Evolutionary conservation across 169 alveolate genomes (phyloP).

Genomic region (Eimeria praecox): DNA sequence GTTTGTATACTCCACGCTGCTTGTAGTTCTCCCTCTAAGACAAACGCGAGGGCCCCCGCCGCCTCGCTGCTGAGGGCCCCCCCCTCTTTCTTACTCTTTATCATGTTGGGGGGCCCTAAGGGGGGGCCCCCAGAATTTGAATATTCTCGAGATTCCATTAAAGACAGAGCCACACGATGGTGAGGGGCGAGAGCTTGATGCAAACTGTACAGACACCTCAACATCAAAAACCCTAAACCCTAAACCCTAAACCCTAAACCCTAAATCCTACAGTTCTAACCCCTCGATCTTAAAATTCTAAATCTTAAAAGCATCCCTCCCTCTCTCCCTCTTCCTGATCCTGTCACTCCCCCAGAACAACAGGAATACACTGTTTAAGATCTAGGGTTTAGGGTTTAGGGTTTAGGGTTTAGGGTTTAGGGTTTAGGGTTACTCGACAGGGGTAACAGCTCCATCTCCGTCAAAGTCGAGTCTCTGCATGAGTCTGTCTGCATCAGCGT

Average conservation of each 20-base stretch:
- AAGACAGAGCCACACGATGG: background rate
- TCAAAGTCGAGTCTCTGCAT: conserved; percentile 5
- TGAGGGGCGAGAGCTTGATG: background rate
- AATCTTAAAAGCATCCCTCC: too few species aligned
- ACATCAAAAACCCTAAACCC: too few species aligned
- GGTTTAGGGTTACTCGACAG: conserved; percentile 10
- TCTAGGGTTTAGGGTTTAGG: conserved; percentile 15
- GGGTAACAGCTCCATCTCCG: conserved; percentile 25
- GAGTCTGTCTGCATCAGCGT: background rate
- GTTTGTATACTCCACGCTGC: background rate
- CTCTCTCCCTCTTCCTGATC: too few species aligned
- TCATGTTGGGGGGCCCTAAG: background rate
- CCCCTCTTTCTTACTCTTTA: background rate
- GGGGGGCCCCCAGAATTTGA: background rate
- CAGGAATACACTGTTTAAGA: background rate
- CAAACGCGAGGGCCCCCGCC: background rate
- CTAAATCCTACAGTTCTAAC: too few species aligned
- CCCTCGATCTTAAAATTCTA: background rate
- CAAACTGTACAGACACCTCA: conserved; percentile 19
- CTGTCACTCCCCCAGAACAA: too few species aligned
- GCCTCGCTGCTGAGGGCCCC: conserved; percentile 34
- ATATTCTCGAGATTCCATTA: background rate
- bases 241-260: too few species aligned
- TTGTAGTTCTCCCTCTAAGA: conserved; percentile 34
- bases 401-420: conserved; percentile 38